Evolutionary conservation across 2,329 filamentous ascomycete genomes (phyloP), one percentile per base, ranked within the genome.

Genomic region (Thielaviopsis punctulata): DNA sequence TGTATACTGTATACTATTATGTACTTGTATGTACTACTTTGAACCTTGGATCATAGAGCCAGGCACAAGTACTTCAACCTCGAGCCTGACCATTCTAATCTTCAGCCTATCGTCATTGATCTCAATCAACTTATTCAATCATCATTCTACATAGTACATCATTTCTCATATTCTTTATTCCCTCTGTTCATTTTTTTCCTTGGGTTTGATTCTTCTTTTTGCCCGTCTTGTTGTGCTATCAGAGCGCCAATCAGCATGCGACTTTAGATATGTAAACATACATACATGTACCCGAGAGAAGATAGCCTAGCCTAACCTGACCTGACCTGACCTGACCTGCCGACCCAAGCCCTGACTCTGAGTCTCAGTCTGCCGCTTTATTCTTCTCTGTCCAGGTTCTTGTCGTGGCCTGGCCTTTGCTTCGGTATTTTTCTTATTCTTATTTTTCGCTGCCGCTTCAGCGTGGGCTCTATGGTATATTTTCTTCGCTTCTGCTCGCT

Each of bases 101-200:
- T 44, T 47, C 36, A 56, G 54, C 57, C 47, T 60, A 51, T 51
- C 56, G 53, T 27, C 33, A 43, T 23, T 25, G 12, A 15, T 33
- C 45, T 56, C 56, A 51, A 58, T 57, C 45, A 57, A 55, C 54
- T 60, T 57, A 56, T 52, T 55, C 56, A 57, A 54, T 56, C 52
- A 47, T 51, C 54, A 36, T 24, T 33, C 51, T 48, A 46, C 47
- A 12, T 2, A 4, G 10, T 44, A 3, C 7, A 5, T 21, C 21
- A 5, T 2, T 21, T 19, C 21, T 44, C n/a, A 2, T 44, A 4
- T 13, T 44, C 7, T 44, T 13, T 21, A 5, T 45, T 45, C 41
- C 22, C 9, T 45, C 9, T 13, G 9, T 18, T 19, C 2, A 15
- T 44, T 13, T 44, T 18, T 44, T 18, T 19, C 19, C 22, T 23